phyloP scores from a whole-genome alignment of 2,329 filamentous ascomycete species.

The Beauveria sp. region DNA sequence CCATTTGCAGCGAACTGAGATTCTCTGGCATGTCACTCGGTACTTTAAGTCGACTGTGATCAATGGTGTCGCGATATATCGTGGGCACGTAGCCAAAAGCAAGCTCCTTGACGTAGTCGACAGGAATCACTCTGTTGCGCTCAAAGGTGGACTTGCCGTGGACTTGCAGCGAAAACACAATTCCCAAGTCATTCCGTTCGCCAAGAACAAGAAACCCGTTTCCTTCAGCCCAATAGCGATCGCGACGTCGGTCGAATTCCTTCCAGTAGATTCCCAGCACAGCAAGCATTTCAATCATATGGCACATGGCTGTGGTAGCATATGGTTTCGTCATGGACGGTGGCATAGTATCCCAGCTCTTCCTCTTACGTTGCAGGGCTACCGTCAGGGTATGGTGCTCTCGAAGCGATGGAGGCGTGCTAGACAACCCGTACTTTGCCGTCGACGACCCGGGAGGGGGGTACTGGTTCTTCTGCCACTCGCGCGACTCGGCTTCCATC shows the following conservation, averaged over 20 bases:
- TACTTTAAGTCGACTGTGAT: conserved; percentile 31
- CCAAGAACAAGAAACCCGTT: conserved; percentile 47
- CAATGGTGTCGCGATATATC: conserved; percentile 37
- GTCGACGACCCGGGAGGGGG: conserved; percentile 17
- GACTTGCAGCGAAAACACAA: conserved; percentile 47
- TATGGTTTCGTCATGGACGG: conserved; percentile 39
- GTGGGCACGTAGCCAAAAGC: conserved; percentile 50
- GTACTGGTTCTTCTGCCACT: conserved; percentile 36
- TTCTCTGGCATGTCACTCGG: conserved; percentile 34
- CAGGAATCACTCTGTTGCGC: conserved; percentile 44
- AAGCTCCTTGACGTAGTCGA: conserved; percentile 45
- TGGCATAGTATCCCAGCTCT: conserved; percentile 47
- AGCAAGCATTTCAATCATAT: conserved; percentile 46
- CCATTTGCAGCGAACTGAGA: conserved; percentile 38
- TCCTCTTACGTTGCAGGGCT: conserved; percentile 38
- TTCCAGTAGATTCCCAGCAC: conserved; percentile 52
- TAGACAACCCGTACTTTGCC: conserved; percentile 15
- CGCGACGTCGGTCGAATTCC: conserved; percentile 43
- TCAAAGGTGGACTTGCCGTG: conserved; percentile 41
- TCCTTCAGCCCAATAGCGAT: conserved; percentile 47
- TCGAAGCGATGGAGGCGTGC: conserved; percentile 18
- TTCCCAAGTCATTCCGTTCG: conserved; percentile 39
- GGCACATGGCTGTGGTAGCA: conserved; percentile 47
- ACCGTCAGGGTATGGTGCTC: conserved; percentile 35
- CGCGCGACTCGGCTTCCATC: conserved; percentile 40